Evolutionary conservation across 371 early-diverging fungal genomes (phyloP), one percentile per base, ranked within the genome.

Genomic region (Zopfochytrium polystomum): DNA sequence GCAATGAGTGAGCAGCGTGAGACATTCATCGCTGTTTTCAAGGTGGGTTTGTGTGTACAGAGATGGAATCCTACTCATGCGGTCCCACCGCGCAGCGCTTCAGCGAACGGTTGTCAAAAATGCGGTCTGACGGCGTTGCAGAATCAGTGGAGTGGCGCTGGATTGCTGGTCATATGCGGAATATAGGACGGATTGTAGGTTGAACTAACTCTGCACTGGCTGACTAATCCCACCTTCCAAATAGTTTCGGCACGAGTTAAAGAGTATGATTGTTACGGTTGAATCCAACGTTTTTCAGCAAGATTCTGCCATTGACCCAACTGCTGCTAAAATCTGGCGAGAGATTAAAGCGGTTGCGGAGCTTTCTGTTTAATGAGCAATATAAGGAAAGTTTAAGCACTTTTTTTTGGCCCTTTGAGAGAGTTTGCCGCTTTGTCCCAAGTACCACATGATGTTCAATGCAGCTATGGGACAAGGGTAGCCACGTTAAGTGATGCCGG

Each of bases 1-100:
- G 87, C 91, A 30, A 63, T 74, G 54, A 81, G 85, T 47, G 96
- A 95, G 57, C 87, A 90, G 62, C 87, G 85, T 65, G 90, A 93
- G 62, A 86, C 88, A 3, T 87, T 91, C 52, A 76, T 92, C 61
- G 66, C 74, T 2, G 73, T 89, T 13, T 86, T 89, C 65, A 85
- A 89, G 69, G 72, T 71, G 13, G n/a, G 43, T 54, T 11, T 7
- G 22, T 27, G 29, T 33, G 20, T n/a, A 46, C 51, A 30, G 26
- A 3, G 15, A 18, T 32, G 15, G n/a, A n/a, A n/a, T n/a, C n/a
- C n/a, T n/a, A n/a, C n/a, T n/a, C n/a, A n/a, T n/a, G n/a, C n/a
- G n/a, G n/a, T n/a, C n/a, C n/a, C n/a, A n/a, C n/a, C n/a, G n/a
- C n/a, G n/a, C 38, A 75, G 75, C 81, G 81, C 68, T 91, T 92